Conservation (phyloP, 2,329 filamentous ascomycete species). For the Xylariaceae sp. region DNA sequence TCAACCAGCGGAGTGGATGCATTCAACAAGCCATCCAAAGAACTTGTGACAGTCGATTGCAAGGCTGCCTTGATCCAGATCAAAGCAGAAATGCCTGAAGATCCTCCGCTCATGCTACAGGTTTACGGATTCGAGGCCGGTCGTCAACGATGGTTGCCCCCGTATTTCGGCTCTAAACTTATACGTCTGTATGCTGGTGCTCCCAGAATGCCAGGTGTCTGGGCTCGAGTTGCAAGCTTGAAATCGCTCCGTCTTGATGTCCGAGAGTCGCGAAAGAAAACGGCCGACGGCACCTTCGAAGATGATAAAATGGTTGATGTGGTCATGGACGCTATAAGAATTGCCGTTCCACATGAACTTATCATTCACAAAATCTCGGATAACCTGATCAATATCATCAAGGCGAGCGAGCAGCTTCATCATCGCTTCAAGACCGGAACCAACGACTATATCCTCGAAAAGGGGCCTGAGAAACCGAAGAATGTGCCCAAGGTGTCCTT, state of each 20-base stretch:
- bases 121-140: conserved; percentile 77
- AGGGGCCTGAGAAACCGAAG: conserved; percentile 80
- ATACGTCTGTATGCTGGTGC: conserved; percentile 83
- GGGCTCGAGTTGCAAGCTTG: conserved; percentile 81
- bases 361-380: conserved; percentile 88
- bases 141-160: conserved; percentile 79
- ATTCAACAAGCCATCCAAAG: conserved; percentile 38
- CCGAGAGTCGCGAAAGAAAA: conserved; percentile 68
- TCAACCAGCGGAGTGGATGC: conserved; percentile 30
- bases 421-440: conserved; percentile 85
- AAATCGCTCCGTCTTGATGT: conserved; percentile 77
- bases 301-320: conserved; percentile 82
- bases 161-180: conserved; percentile 72
- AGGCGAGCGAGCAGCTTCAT: conserved; percentile 84
- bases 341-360: conserved; percentile 87
- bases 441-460: conserved; percentile 82
- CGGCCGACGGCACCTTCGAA: conserved; percentile 49
- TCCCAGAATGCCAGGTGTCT: conserved; percentile 74
- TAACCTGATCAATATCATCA: conserved; percentile 81
- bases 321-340: conserved; percentile 74
- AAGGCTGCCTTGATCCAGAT: conserved; percentile 78
- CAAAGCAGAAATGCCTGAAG: conserved; percentile 81
- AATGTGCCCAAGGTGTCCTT: conserved; percentile 80
- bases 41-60: conserved; percentile 76
- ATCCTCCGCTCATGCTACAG: conserved; percentile 89